phyloP scores from a whole-genome alignment of 2,329 filamentous ascomycete species.

The Trichoderma gracile region DNA sequence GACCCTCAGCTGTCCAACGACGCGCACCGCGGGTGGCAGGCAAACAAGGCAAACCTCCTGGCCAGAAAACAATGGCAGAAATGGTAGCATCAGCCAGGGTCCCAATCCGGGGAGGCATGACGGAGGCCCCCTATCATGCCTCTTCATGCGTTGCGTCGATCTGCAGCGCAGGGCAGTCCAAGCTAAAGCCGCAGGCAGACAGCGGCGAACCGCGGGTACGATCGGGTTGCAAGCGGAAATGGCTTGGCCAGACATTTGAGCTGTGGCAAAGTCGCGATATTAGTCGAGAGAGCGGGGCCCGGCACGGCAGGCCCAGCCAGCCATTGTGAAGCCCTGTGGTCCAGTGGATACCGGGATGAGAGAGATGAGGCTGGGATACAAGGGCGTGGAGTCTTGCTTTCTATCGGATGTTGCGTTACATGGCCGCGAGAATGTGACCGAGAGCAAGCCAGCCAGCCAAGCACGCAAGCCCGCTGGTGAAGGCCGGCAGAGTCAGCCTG shows the following conservation, averaged over 20 bases:
- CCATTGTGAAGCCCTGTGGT: conserved; percentile 5
- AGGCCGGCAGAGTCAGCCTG: conserved; percentile 13
- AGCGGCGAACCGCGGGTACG: conserved; percentile 25
- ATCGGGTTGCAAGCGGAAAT: conserved; percentile 22
- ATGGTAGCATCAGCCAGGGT: conserved; percentile 19
- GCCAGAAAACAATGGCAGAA: conserved; percentile 10
- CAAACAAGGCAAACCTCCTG: conserved; percentile 17
- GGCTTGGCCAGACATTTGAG: conserved; percentile 18
- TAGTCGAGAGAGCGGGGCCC: conserved; percentile 12
- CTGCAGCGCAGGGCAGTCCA: conserved; percentile 7
- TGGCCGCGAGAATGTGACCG: conserved; percentile 11
- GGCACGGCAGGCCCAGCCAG: conserved; percentile 1
- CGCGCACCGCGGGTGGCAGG: background rate
- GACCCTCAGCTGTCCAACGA: conserved; percentile 17
- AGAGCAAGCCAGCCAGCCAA: background rate
- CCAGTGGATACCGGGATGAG: background rate
- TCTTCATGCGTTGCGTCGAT: conserved; percentile 15
- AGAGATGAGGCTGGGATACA: conserved; percentile 15
- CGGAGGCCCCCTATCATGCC: conserved; percentile 1
- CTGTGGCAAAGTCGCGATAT: conserved; percentile 18
- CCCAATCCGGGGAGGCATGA: conserved; percentile 19
- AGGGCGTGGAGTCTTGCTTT: background rate
- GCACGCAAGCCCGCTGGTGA: background rate
- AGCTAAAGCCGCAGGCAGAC: conserved; percentile 7
- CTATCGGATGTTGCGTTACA: conserved; percentile 15